Evolutionary conservation across 768 basidiomycete species (phyloP).

Genomic region (Suillus americanus): DNA sequence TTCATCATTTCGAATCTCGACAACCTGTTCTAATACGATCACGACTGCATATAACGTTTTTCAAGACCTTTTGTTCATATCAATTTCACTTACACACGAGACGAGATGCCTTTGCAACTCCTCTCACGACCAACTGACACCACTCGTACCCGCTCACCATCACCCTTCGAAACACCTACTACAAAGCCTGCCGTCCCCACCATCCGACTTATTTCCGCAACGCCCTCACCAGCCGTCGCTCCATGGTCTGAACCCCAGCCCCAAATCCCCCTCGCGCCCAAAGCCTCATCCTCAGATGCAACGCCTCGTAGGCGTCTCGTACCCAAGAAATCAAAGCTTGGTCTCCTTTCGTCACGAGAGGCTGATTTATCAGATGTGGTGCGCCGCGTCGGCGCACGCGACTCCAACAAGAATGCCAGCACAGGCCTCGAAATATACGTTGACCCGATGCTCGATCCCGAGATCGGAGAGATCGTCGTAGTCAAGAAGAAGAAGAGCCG

Average conservation of each 20-base stretch:
- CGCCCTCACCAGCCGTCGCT: constrained; percentile 43
- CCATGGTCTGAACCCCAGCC: constrained; percentile 21
- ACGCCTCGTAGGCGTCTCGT: constrained; percentile 51
- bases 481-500: constrained; percentile 79
- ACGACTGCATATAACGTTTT: constrained; percentile 29
- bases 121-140: constrained; percentile 30
- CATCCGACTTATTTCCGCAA: constrained; percentile 69
- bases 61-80: constrained; percentile 10
- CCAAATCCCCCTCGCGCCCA: constrained; percentile 29
- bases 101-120: constrained; percentile 28
- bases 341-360: constrained; percentile 38
- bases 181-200: constrained; percentile 47
- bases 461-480: constrained; percentile 67
- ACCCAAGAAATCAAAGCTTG: constrained; percentile 72
- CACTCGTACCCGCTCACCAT: constrained; percentile 24
- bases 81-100: constrained; percentile 7
- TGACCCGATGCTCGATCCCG: constrained; percentile 63
- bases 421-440: constrained; percentile 71
- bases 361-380: constrained; percentile 63
- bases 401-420: constrained; percentile 24
- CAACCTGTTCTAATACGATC: constrained; percentile 24
- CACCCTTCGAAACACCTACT: constrained; percentile 27
- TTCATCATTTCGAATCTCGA: constrained; percentile 15
- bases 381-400: constrained; percentile 43
- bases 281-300: constrained; percentile 16